Percentiles rank a stretch among this genome's conserved stretches.
Conservation (phyloP, 371 early-diverging fungal species). For the Lichtheimia ramosa region DNA sequence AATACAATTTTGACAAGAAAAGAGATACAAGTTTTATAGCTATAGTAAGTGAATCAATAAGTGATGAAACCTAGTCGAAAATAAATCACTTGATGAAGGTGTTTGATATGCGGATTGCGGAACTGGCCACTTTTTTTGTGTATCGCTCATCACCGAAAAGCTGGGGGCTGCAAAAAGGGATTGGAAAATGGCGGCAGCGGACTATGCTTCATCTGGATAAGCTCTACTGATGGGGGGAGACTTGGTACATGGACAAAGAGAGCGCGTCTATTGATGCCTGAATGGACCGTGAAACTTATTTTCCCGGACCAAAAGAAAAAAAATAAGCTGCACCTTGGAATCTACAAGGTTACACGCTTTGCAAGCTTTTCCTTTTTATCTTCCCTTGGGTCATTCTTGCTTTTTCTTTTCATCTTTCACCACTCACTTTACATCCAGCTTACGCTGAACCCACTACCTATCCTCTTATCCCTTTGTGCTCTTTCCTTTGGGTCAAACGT, state of each 20-base stretch:
- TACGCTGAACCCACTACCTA: neutral
- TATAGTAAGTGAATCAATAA: too few relatives aligned
- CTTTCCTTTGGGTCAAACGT: constrained; percentile 9
- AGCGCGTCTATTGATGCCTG: neutral
- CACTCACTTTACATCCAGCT: neutral
- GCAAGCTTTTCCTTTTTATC: constrained; percentile 3
- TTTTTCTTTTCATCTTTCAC: neutral
- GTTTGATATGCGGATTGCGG: neutral
- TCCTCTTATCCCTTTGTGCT: constrained; percentile 10
- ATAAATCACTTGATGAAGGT: neutral
- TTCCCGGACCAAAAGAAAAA: constrained; percentile 10
- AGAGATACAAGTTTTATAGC: too few relatives aligned
- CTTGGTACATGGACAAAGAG: neutral
- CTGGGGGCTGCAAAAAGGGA: neutral
- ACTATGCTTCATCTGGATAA: constrained; percentile 1
- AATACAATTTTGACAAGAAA: too few relatives aligned
- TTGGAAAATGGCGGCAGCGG: neutral
- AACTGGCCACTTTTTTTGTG: constrained; percentile 3
- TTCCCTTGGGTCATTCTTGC: neutral
- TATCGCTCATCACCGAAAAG: neutral
- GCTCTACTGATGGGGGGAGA: too few relatives aligned
- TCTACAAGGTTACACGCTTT: constrained; percentile 6
- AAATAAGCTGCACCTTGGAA: neutral
- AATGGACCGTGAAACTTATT: constrained; percentile 46
- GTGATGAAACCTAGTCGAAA: neutral